Evolutionary conservation across 2,329 filamentous ascomycete species (phyloP), one percentile per base, ranked within the genome.

Genomic region (Pseudogymnoascus verrucosus): DNA sequence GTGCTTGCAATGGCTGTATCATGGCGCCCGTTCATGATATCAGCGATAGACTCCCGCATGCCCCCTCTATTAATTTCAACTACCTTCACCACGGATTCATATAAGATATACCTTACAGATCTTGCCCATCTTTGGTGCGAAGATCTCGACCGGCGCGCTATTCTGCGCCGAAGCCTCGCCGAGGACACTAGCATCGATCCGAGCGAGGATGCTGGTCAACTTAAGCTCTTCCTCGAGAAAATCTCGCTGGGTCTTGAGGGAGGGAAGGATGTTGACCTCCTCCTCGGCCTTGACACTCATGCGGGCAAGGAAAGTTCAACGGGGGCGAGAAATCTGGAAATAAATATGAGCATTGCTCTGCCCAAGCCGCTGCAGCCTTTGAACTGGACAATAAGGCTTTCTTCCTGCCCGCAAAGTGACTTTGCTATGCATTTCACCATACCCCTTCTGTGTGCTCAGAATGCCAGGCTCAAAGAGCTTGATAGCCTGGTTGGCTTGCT

Each of bases 51-150:
- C 36, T 21, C 59, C 14, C 36, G 59, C 36, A 61, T 86, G 5
- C 89, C 88, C 10, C 77, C 81, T 39, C 79, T 93, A 6, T 78
- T 93, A 36, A 78, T 89, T 47, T 89, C 88, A 65, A 78, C 82
- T 19, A 71, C 74, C 28, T 85, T 89, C 69, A 76, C 76, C 4
- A 61, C 77, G 14, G 75, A 80, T 11, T 81, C 84, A 10, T 93
- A 93, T 76, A 80, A 77, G 1, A 73, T 93, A 28, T 80, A 84
- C 64, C 72, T 93, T 40, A 91, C 89, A 2, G 90, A 93, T 71
- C 79, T 92, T 65, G 86, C 83, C 71, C 83, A 86, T 67, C 77
- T 92, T n/a, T 95, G 90, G 90, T 76, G 78, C 26, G 89, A 93
- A 74, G 79, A 74, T 7, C 76, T 92, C 21, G 81, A 85, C 63